These are phyloP conservation scores for Delonix regia DNA, from an alignment of 306 rosid species.

Conservation along the genomic window DNA sequence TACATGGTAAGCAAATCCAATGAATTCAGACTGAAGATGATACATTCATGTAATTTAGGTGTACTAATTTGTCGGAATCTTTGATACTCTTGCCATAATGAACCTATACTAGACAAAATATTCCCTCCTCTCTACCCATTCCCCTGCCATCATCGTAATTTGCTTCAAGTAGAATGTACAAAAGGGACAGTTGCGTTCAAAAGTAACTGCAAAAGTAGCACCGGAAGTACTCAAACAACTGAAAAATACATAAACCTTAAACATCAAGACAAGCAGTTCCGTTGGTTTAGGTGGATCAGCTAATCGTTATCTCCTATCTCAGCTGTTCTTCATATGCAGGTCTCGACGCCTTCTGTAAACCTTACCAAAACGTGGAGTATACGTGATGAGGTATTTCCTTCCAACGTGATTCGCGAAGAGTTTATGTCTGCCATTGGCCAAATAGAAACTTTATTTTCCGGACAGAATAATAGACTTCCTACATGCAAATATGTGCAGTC, in stretches of 20 bases:
- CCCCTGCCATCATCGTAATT: conserved; percentile 14
- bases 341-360: conserved; percentile 46
- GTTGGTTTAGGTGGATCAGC: not conserved
- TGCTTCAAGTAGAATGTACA: conserved; percentile 17
- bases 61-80: not conserved
- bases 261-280: not conserved
- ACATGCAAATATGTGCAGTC: conserved; percentile 10
- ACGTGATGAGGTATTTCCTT: conserved; percentile 27
- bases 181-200: not conserved
- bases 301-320: not conserved
- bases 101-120: conserved; percentile 14
- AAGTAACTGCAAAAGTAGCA: conserved; percentile 4
- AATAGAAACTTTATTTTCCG: not conserved
- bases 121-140: not conserved
- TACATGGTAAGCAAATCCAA: not conserved
- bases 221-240: not conserved
- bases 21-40: conserved; percentile 2
- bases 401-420: conserved; percentile 51
- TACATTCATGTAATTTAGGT: not conserved
- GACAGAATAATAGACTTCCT: conserved; percentile 1
- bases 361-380: conserved; percentile 41
- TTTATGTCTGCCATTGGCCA: conserved; percentile 54
- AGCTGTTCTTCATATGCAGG: conserved; percentile 19
- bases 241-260: not conserved
- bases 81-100: not conserved